Conservation (phyloP, 73 alveolate species). For the Durusdinium trenchii region DNA sequence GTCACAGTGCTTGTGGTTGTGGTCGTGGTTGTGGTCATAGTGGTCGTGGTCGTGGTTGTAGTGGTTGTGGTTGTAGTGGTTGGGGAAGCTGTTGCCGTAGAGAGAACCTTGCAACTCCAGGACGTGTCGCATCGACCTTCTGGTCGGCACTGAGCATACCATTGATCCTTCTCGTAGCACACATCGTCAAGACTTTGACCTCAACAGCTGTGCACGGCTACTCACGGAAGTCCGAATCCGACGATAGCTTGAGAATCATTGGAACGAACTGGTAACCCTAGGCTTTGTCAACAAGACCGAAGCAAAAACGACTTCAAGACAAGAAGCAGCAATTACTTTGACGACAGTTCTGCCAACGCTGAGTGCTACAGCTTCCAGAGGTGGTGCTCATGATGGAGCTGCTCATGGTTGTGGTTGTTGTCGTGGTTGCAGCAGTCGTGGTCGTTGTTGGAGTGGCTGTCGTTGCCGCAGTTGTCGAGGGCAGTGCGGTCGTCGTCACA, state of each 20-base stretch:
- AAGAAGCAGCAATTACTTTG: not conserved
- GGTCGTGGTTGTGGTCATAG: constrained; percentile 15
- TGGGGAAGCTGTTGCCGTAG: constrained; percentile 4
- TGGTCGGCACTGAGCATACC: constrained; percentile 5
- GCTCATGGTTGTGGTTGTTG: not conserved
- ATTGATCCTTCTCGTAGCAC: constrained; percentile 40
- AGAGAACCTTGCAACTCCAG: constrained; percentile 68
- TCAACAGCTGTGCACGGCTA: not conserved
- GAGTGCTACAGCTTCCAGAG: not conserved
- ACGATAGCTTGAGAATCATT: no score
- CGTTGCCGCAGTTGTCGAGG: not conserved
- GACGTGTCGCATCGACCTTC: not conserved
- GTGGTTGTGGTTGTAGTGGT: constrained; percentile 22
- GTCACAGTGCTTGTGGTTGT: not conserved
- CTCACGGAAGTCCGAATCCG: no score
- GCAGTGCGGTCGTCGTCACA: not conserved
- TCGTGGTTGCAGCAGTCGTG: not conserved
- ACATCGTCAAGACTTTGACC: not conserved
- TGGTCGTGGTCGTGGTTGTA: constrained; percentile 3
- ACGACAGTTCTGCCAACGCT: not conserved
- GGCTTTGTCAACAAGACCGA: not conserved
- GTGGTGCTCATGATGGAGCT: not conserved
- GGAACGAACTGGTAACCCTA: not conserved
- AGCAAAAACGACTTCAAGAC: not conserved
- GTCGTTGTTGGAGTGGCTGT: not conserved